Percentiles rank a stretch among this genome's conserved stretches.
phyloP scores from a whole-genome alignment of 2,329 filamentous ascomycete species.

The Berkeleyomyces basicola region DNA sequence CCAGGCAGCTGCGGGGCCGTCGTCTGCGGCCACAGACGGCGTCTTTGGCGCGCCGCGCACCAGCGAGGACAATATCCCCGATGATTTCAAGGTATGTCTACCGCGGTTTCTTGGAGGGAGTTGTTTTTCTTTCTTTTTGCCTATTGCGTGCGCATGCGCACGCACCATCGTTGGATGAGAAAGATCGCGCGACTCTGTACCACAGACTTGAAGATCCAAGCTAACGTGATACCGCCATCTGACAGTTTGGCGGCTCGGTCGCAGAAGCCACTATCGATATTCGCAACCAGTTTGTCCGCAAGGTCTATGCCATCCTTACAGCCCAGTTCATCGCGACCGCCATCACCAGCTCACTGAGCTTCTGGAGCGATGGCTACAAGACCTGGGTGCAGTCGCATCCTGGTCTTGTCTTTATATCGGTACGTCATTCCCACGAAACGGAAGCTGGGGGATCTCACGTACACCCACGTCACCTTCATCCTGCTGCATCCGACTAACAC shows the following conservation, averaged over 20 bases:
- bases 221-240: background rate
- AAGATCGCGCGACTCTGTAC: background rate
- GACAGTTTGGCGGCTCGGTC: slow-evolving; percentile 76
- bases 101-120: background rate
- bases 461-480: background rate
- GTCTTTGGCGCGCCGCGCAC: slow-evolving; percentile 52
- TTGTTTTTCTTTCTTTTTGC: background rate
- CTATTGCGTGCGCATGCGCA: background rate
- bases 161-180: background rate
- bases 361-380: slow-evolving; percentile 67
- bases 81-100: slow-evolving; percentile 73
- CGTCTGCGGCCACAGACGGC: slow-evolving; percentile 34
- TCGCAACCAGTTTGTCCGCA: slow-evolving; percentile 89
- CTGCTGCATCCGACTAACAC: background rate
- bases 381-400: slow-evolving; percentile 71
- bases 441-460: too few relatives aligned
- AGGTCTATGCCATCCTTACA: slow-evolving; percentile 97
- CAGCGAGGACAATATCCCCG: slow-evolving; percentile 81
- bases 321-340: slow-evolving; percentile 78
- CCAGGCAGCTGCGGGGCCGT: slow-evolving; percentile 30
- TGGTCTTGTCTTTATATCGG: slow-evolving; percentile 72
- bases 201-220: background rate
- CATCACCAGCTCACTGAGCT: slow-evolving; percentile 64
- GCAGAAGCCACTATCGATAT: slow-evolving; percentile 90
- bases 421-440: slow-evolving; percentile 23